Conservation (phyloP, 805 yeast species). For the Starmera dryadoides region DNA sequence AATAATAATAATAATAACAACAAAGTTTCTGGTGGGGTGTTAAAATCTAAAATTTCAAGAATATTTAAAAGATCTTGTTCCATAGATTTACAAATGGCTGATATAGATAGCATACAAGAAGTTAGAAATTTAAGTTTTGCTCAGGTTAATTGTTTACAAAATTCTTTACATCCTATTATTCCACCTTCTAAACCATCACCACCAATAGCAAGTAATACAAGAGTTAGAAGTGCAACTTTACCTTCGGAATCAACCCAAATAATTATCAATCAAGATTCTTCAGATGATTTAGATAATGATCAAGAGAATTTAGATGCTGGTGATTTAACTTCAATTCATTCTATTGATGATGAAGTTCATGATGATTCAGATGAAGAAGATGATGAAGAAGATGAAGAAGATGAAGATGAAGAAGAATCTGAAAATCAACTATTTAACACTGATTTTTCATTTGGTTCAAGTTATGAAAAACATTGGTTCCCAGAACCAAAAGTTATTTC, state of each 20-base stretch:
- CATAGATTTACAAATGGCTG: not conserved
- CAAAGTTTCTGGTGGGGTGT: constrained; percentile 1
- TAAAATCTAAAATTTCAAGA: constrained; percentile 1
- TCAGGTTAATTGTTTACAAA: not conserved
- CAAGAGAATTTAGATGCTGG: too few relatives aligned
- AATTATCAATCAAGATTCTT: too few relatives aligned
- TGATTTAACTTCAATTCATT: too few relatives aligned
- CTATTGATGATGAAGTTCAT: constrained; percentile 10
- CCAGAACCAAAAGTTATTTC: constrained; percentile 33
- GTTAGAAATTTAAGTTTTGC: not conserved
- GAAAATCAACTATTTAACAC: not conserved
- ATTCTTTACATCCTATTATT: too few relatives aligned
- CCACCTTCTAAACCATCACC: too few relatives aligned
- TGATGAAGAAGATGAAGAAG: constrained; percentile 8
- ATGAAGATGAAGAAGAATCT: constrained; percentile 2
- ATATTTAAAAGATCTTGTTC: not conserved
- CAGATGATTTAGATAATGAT: too few relatives aligned
- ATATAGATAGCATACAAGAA: not conserved
- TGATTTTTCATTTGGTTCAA: not conserved
- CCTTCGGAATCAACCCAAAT: too few relatives aligned
- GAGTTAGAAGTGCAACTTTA: too few relatives aligned
- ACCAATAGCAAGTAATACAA: too few relatives aligned
- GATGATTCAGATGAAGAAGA: constrained; percentile 14
- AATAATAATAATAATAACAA: not conserved
- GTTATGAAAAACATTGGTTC: constrained; percentile 34